Base-by-base conservation (phyloP, 345 rosid genomes). In the Citrus medica region DNA sequence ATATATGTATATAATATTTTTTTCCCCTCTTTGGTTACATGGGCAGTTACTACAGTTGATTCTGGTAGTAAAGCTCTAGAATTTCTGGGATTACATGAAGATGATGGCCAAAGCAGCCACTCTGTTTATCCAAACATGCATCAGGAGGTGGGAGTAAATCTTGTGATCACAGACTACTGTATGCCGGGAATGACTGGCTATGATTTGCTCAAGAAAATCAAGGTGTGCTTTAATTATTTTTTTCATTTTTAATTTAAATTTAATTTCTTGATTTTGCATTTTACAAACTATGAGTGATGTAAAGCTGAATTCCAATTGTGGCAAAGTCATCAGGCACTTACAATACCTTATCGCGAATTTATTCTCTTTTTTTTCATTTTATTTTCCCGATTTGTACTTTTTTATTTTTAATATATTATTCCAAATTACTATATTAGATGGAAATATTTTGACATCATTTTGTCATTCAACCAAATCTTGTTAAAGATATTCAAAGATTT, bases 121-220 rank as follows among this genome's bases (percentile, higher is more conserved):
- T 75, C 76, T 27, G 67, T 79, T 79, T 87, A 82, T 55, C 82
- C 85, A 22, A 69, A 76, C 81, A 77, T 78, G 62, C 85, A 82
- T 35, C 91, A 83, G 90, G 95, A 85, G 74, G 84, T 84, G 75
- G 88, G 79, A 60, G 91, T 92, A 78, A 89, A 88, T 82, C 88
- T 92, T 68, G 81, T 92, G 28, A 90, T 92, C 61, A 92, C 97
- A 24, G 94, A 90, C 81, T 92, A 90, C 81, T 89, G 94, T 82
- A 92, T 92, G 97, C 97, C 94, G 28, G 97, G 92, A 77, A 90
- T 92, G 97, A 90, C 92, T n/a, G 94, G 94, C 77, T 92, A 90
- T 84, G 94, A 92, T 85, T 82, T 92, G 82, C 94, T 92, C 56
- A 90, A 86, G 89, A 90, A 89, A 84, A 82, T 92, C 76, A 92